Evolutionary conservation across 495 filamentous ascomycete genomes (phyloP).

Genomic region (Lasiosphaeria miniovina): DNA sequence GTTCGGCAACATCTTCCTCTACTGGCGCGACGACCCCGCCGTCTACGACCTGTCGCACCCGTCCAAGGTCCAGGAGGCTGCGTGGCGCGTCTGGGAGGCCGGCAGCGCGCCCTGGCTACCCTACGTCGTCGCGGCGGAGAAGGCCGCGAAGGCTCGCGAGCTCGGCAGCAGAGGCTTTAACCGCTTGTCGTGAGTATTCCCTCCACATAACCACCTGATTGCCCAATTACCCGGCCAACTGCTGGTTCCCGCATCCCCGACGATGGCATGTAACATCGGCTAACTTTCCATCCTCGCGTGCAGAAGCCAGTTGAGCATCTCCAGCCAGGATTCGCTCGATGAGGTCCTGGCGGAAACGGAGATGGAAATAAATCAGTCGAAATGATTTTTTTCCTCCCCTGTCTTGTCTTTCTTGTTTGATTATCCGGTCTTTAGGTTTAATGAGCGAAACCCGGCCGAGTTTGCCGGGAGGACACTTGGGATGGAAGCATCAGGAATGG

Average conservation of each 20-base stretch:
- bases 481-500: no score
- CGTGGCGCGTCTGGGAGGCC: slow-evolving; percentile 26
- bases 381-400: not conserved
- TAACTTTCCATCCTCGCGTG: not conserved
- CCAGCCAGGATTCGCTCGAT: slow-evolving; percentile 16
- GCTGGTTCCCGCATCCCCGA: no score
- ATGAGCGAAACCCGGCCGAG: no score
- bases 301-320: slow-evolving; percentile 14
- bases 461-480: no score
- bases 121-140: slow-evolving; percentile 11
- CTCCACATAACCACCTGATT: not conserved
- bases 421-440: not conserved
- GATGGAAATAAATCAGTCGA: not conserved
- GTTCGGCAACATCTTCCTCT: slow-evolving; percentile 30
- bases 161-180: slow-evolving; percentile 13
- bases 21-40: slow-evolving; percentile 29
- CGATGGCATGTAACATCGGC: not conserved
- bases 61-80: slow-evolving; percentile 26
- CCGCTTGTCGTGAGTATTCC: slow-evolving; percentile 17
- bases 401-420: not conserved
- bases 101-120: slow-evolving; percentile 24
- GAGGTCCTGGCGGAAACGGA: slow-evolving; percentile 1
- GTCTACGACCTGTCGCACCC: slow-evolving; percentile 28
- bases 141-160: slow-evolving; percentile 26
- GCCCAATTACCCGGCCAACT: no score